These are phyloP conservation scores for Ophiostoma montium DNA, from an alignment of 2,329 filamentous ascomycete species.

Conservation along the genomic window DNA sequence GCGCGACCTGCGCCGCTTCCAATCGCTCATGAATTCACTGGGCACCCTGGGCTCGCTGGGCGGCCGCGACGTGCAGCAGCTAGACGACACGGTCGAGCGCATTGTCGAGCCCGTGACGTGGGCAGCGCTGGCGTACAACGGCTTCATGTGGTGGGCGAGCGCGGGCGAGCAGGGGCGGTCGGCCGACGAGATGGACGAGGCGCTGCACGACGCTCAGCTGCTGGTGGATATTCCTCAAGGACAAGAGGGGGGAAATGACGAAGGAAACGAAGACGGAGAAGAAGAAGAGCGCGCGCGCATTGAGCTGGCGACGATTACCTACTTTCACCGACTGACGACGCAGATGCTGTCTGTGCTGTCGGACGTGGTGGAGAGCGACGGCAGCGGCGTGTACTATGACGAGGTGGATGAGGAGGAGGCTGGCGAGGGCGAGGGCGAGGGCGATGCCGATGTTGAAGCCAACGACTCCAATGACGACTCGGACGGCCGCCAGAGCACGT, in stretches of 20 bases:
- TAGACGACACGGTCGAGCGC: conserved; percentile 32
- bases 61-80: conserved; percentile 1
- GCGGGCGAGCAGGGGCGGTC: conserved; percentile 57
- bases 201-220: conserved; percentile 38
- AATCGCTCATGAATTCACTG: conserved; percentile 51
- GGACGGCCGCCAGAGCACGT: background rate
- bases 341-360: conserved; percentile 48
- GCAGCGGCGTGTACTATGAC: conserved; percentile 24
- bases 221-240: conserved; percentile 42
- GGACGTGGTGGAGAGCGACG: conserved; percentile 40
- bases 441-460: background rate
- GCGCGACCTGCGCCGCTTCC: conserved; percentile 72
- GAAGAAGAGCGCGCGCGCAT: conserved; percentile 35
- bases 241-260: too few relatives aligned
- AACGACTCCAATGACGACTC: background rate
- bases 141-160: conserved; percentile 85
- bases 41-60: conserved; percentile 24
- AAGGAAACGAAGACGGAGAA: conserved; percentile 11
- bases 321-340: conserved; percentile 65
- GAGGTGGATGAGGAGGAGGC: conserved; percentile 8
- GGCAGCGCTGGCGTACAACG: conserved; percentile 64
- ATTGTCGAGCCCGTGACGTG: conserved; percentile 51
- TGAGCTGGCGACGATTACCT: conserved; percentile 63
- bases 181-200: conserved; percentile 43
- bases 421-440: conserved; percentile 17